Conservation (phyloP, 176 grass and related monocot species). For the Cenchrus purpureus region DNA sequence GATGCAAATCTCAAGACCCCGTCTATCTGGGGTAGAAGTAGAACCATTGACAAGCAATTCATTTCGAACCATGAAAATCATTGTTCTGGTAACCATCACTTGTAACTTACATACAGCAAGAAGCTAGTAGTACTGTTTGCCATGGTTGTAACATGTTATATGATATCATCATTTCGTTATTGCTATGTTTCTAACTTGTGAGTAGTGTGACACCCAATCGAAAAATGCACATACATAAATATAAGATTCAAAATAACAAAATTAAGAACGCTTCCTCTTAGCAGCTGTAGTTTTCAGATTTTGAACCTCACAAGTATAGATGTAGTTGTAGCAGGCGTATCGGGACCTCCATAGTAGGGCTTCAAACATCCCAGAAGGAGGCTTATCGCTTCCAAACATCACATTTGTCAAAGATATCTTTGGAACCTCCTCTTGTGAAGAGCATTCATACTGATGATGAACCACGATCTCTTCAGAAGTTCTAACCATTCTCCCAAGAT, state of each 20-base stretch:
- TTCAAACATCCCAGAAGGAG: not conserved
- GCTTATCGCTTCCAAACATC: not conserved
- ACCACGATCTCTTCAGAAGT: not conserved
- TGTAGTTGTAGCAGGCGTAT: not conserved
- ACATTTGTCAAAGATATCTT: not conserved
- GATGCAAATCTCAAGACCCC: no score
- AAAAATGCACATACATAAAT: not conserved
- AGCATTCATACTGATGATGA: not conserved
- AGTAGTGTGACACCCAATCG: no score
- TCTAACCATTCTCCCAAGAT: not conserved
- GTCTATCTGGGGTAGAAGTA: no score
- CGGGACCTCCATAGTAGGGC: not conserved
- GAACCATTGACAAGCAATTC: no score
- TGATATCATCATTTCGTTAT: no score
- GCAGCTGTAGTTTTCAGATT: not conserved
- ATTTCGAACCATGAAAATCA: no score
- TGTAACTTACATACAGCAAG: no score
- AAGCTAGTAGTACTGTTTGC: no score
- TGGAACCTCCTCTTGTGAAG: not conserved
- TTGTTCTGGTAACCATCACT: no score
- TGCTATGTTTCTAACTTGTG: no score
- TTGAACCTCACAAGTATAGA: not conserved
- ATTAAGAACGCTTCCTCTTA: conserved; percentile 26
- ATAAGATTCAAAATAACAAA: not conserved
- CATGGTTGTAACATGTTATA: no score